A percentile compares a stretch with the other conserved stretches of the same genome.
phyloP scores from a whole-genome alignment of 768 basidiomycete species.

The Phylloporus sp. region DNA sequence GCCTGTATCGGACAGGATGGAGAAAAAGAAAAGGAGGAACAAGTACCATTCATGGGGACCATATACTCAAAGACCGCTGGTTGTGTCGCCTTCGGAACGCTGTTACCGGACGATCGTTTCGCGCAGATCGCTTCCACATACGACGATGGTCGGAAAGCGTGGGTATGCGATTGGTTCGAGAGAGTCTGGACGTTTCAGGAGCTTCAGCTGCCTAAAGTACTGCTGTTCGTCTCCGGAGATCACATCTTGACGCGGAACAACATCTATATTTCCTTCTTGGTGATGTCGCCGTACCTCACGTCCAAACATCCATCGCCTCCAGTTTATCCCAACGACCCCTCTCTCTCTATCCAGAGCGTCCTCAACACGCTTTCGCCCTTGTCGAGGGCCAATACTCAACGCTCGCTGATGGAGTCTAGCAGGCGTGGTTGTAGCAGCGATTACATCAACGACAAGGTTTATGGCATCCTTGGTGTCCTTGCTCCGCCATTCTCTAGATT shows the following conservation, averaged over 20 bases:
- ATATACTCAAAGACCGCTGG: slow-evolving; percentile 10
- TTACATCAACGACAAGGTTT: slow-evolving; percentile 4
- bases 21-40: not conserved
- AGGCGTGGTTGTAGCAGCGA: not conserved
- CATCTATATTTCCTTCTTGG: slow-evolving; percentile 5
- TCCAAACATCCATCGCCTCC: not conserved
- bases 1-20: slow-evolving; percentile 4
- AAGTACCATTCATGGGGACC: slow-evolving; percentile 4
- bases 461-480: slow-evolving; percentile 10
- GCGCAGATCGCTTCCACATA: not conserved
- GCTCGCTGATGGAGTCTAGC: slow-evolving; percentile 8
- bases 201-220: slow-evolving; percentile 3
- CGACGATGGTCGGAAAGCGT: slow-evolving; percentile 4
- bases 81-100: slow-evolving; percentile 7
- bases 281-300: slow-evolving; percentile 11
- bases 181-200: slow-evolving; percentile 15
- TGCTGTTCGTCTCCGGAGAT: slow-evolving; percentile 11
- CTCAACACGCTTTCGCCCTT: slow-evolving; percentile 8
- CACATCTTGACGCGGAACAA: slow-evolving; percentile 3
- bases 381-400: slow-evolving; percentile 3
- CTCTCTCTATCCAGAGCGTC: slow-evolving; percentile 5
- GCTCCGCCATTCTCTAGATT: not conserved
- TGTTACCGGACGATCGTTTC: not conserved
- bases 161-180: slow-evolving; percentile 14
- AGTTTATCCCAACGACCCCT: not conserved